phyloP scores from a whole-genome alignment of 2,329 filamentous ascomycete genomes.

The Metarhizium robertsii region DNA sequence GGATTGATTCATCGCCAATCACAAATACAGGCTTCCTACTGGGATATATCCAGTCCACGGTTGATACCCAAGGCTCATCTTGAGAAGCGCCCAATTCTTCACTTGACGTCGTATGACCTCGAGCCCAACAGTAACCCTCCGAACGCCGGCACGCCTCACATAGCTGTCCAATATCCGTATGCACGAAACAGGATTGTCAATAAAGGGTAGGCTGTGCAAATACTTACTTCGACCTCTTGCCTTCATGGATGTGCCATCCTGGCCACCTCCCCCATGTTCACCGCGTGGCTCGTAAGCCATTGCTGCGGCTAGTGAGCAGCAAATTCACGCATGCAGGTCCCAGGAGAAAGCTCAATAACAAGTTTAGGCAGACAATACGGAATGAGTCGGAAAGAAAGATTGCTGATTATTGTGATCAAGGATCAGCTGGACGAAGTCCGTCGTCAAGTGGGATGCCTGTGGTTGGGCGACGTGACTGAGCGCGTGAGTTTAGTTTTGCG shows the following conservation, averaged over 20 bases:
- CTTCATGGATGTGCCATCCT: constrained; percentile 37
- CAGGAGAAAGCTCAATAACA: not conserved
- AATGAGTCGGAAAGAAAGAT: not conserved
- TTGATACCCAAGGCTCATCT: not conserved
- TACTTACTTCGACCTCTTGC: constrained; percentile 43
- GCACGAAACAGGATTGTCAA: not conserved
- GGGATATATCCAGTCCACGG: not conserved
- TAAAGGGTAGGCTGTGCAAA: not conserved
- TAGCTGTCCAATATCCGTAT: not conserved
- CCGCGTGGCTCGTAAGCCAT: constrained; percentile 49
- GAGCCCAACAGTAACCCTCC: not conserved
- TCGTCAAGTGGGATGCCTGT: not conserved
- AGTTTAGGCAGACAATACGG: not conserved
- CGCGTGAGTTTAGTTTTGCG: not conserved
- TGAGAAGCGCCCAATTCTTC: not conserved
- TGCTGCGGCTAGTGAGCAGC: constrained; percentile 7
- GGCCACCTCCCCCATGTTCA: constrained; percentile 34
- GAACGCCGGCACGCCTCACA: not conserved
- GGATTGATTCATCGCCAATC: not conserved
- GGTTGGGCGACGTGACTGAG: not conserved
- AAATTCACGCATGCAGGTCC: constrained; percentile 5
- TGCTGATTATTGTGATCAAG: not conserved
- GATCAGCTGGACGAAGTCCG: not conserved
- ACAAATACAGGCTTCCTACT: not conserved
- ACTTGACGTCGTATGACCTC: not conserved